Conservation (phyloP, 352 stramenopile species). For the Stramenopiles sp. region DNA sequence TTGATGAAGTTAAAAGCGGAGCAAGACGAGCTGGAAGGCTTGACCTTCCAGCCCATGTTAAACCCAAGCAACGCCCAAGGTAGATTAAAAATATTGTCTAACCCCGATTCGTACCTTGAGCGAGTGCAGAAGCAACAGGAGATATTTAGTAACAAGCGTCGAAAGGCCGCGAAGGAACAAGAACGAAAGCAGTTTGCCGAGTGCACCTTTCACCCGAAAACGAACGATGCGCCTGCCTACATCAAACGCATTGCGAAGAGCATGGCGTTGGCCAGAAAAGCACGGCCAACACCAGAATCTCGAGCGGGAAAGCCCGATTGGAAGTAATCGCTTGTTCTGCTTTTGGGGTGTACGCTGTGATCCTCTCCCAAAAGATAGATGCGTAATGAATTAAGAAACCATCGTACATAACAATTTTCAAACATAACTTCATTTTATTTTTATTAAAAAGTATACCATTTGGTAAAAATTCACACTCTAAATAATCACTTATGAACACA, state of each 20-base stretch:
- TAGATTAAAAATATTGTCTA: constrained; percentile 48
- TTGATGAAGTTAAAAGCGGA: constrained; percentile 51
- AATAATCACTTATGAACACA: too few relatives aligned
- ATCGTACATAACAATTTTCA: too few relatives aligned
- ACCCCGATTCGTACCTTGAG: constrained; percentile 49
- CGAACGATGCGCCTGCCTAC: constrained; percentile 51
- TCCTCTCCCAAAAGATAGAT: too few relatives aligned
- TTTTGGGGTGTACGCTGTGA: too few relatives aligned
- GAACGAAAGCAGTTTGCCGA: constrained; percentile 52
- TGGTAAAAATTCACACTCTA: too few relatives aligned
- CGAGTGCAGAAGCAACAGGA: constrained; percentile 50
- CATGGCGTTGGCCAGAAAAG: constrained; percentile 36
- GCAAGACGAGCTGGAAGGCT: constrained; percentile 48
- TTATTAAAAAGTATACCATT: too few relatives aligned
- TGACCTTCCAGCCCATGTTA: constrained; percentile 50
- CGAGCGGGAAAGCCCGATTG: constrained; percentile 12
- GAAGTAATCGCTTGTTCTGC: too few relatives aligned
- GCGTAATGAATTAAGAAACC: too few relatives aligned
- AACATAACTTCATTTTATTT: too few relatives aligned
- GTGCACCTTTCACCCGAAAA: constrained; percentile 55
- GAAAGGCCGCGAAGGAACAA: constrained; percentile 45
- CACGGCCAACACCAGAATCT: constrained; percentile 28
- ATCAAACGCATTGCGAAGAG: constrained; percentile 52
- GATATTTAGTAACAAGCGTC: constrained; percentile 42
- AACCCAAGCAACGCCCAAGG: constrained; percentile 40